phyloP scores from a whole-genome alignment of 2,329 filamentous ascomycete species.

The Didymella sp. region DNA sequence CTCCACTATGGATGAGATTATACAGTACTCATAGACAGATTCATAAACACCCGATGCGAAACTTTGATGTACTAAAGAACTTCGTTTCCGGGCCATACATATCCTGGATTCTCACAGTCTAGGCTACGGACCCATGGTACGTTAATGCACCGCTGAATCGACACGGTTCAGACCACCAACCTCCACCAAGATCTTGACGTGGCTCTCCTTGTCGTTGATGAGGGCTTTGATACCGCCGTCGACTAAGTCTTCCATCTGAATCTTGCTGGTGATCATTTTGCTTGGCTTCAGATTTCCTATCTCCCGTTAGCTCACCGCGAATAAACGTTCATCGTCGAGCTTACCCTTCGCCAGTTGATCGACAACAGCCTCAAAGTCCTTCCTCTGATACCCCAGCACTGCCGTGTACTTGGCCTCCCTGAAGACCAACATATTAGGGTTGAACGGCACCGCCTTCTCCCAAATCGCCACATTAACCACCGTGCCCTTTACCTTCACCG shows the following conservation, averaged over 20 bases:
- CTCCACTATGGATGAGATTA: too few relatives aligned
- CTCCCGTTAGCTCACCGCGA: not conserved
- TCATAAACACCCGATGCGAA: too few relatives aligned
- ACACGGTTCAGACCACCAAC: slow-evolving; percentile 30
- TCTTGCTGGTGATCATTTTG: slow-evolving; percentile 67
- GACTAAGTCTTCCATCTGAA: slow-evolving; percentile 63
- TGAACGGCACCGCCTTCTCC: slow-evolving; percentile 62
- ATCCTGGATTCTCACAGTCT: too few relatives aligned
- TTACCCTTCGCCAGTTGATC: slow-evolving; percentile 53
- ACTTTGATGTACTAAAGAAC: too few relatives aligned
- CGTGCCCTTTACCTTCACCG: slow-evolving; percentile 61
- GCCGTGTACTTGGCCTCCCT: slow-evolving; percentile 61
- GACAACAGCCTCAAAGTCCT: slow-evolving; percentile 66
- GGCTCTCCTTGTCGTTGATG: slow-evolving; percentile 65
- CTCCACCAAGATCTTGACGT: slow-evolving; percentile 69
- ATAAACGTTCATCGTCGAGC: slow-evolving; percentile 1
- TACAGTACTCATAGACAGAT: too few relatives aligned
- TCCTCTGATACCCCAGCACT: slow-evolving; percentile 58
- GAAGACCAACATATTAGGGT: slow-evolving; percentile 62
- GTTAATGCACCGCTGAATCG: slow-evolving; percentile 14
- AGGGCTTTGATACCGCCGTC: slow-evolving; percentile 65
- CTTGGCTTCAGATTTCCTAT: slow-evolving; percentile 60
- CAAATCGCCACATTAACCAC: slow-evolving; percentile 71
- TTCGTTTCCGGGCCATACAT: too few relatives aligned
- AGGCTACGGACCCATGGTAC: too few relatives aligned